A percentile compares a stretch with the other conserved stretches of the same genome.
phyloP scores from a whole-genome alignment of 306 rosid genomes.

The Medicago lupulina region DNA sequence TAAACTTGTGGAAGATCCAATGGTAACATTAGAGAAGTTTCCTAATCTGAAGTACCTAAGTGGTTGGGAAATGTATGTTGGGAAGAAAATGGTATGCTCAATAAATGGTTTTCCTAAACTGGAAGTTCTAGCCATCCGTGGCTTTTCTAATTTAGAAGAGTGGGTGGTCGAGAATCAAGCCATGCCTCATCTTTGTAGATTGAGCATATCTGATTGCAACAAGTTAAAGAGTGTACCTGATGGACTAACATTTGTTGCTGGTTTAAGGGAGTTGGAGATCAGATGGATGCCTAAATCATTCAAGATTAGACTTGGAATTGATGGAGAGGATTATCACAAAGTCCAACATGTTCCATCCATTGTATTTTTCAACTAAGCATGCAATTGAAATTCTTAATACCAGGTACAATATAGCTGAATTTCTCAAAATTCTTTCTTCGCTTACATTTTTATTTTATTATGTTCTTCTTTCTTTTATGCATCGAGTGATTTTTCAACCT shows the following conservation, averaged over 20 bases:
- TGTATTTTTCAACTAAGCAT: slow-evolving; percentile 37
- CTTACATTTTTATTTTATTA: too few relatives aligned
- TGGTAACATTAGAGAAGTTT: slow-evolving; percentile 50
- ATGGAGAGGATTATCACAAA: slow-evolving; percentile 54
- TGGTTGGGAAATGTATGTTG: slow-evolving; percentile 48
- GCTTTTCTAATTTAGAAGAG: slow-evolving; percentile 45
- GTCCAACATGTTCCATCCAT: slow-evolving; percentile 56
- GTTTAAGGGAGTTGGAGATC: slow-evolving; percentile 51
- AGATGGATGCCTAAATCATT: slow-evolving; percentile 50
- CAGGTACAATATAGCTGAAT: not conserved
- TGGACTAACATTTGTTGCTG: slow-evolving; percentile 45
- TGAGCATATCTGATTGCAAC: slow-evolving; percentile 35
- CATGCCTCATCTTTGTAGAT: slow-evolving; percentile 41
- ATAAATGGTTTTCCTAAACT: slow-evolving; percentile 54
- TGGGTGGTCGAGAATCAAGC: slow-evolving; percentile 57
- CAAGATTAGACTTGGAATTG: slow-evolving; percentile 42
- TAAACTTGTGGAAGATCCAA: slow-evolving; percentile 51
- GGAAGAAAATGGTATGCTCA: slow-evolving; percentile 51
- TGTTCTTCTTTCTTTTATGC: too few relatives aligned
- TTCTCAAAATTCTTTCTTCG: not conserved
- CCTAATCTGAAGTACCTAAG: slow-evolving; percentile 50
- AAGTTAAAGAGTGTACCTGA: slow-evolving; percentile 52
- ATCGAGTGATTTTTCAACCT: too few relatives aligned
- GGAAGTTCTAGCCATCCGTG: slow-evolving; percentile 36
- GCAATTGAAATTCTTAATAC: not conserved